Conservation (phyloP, 495 filamentous ascomycete species). For the Talaromyces wortmannii region DNA sequence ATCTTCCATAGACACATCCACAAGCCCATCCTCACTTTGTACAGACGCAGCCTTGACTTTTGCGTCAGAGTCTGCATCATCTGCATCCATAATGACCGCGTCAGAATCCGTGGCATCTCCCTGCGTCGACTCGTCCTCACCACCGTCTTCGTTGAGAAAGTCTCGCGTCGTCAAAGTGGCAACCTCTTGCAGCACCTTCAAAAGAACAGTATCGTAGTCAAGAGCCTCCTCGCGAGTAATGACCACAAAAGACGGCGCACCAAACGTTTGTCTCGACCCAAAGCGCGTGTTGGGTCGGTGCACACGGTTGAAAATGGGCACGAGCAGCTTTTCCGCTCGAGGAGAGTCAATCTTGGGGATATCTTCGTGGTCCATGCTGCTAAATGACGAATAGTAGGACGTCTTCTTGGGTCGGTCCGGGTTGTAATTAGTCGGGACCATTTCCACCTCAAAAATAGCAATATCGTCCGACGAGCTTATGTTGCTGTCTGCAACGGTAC, state of each 20-base stretch:
- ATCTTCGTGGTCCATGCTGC: conserved; percentile 51
- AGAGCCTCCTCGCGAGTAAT: conserved; percentile 54
- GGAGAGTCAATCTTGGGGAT: conserved; percentile 53
- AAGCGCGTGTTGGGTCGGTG: conserved; percentile 40
- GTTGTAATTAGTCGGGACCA: conserved; percentile 68
- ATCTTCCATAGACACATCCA: conserved; percentile 83
- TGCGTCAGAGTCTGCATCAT: conserved; percentile 67
- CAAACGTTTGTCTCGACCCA: conserved; percentile 37
- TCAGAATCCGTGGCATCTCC: conserved; percentile 49
- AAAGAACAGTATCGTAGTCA: conserved; percentile 52
- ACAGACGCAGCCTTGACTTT: conserved; percentile 70
- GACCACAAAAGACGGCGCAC: conserved; percentile 51
- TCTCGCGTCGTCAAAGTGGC: conserved; percentile 55
- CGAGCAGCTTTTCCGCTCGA: conserved; percentile 61
- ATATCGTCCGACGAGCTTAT: conserved; percentile 58
- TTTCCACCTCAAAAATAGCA: conserved; percentile 75
- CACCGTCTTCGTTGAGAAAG: conserved; percentile 42
- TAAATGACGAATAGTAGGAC: conserved; percentile 29
- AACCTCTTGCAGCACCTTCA: conserved; percentile 52
- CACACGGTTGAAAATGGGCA: conserved; percentile 72
- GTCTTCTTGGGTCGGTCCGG: conserved; percentile 40
- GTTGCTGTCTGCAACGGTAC: conserved; percentile 57
- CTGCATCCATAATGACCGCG: conserved; percentile 61
- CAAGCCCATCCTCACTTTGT: conserved; percentile 83
- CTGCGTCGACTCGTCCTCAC: conserved; percentile 18